Evolutionary conservation across 352 stramenopile species (phyloP).

Genomic region (Plasmopara halstedii): DNA sequence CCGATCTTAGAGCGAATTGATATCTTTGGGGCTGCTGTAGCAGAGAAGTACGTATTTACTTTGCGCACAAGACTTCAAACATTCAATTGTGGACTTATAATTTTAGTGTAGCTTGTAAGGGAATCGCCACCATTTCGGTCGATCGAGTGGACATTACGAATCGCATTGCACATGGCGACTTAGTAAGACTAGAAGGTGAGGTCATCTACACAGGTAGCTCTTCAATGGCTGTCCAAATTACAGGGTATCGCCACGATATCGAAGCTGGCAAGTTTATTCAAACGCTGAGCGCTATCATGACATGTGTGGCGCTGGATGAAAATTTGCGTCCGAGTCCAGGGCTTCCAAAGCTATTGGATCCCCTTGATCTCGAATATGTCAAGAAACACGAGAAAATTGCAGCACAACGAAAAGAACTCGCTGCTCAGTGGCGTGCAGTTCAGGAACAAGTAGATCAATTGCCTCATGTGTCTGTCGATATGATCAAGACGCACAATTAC

Average conservation of each 20-base stretch:
- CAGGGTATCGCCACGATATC: conserved; percentile 57
- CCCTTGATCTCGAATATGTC: conserved; percentile 34
- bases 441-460: conserved; percentile 61
- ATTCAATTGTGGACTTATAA: neutral
- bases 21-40: conserved; percentile 56
- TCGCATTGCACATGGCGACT: too few species aligned
- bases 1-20: conserved; percentile 42
- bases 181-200: too few species aligned
- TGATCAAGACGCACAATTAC: conserved; percentile 45
- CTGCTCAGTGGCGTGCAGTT: conserved; percentile 45
- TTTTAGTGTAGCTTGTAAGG: conserved; percentile 46
- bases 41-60: conserved; percentile 39
- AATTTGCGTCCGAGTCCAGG: conserved; percentile 49
- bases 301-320: conserved; percentile 57
- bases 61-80: neutral
- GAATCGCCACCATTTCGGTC: conserved; percentile 56
- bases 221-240: conserved; percentile 54
- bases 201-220: conserved; percentile 53
- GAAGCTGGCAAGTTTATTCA: conserved; percentile 60
- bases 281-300: conserved; percentile 66
- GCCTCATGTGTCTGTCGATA: conserved; percentile 48
- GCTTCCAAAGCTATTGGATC: conserved; percentile 38
- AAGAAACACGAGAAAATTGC: conserved; percentile 45
- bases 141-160: too few species aligned
- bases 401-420: conserved; percentile 56